Percentiles rank a stretch among this genome's conserved stretches.
Conservation (phyloP, 352 stramenopile species). For the Phytophthora melonis region DNA sequence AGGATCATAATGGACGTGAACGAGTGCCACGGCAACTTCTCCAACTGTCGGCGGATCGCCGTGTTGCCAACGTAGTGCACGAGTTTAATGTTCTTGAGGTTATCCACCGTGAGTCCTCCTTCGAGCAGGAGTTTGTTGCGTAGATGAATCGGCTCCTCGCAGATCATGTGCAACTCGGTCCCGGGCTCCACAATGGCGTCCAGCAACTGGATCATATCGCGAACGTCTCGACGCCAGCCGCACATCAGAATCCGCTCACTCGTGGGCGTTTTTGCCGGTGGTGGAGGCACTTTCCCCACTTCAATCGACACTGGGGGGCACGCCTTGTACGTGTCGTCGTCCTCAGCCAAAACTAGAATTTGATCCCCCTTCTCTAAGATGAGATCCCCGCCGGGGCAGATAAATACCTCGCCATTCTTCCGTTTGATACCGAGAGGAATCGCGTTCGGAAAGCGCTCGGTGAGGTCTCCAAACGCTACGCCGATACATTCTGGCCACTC, state of each 20-base stretch:
- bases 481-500: constrained; percentile 80
- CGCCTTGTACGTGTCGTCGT: constrained; percentile 86
- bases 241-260: constrained; percentile 82
- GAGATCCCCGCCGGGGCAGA: constrained; percentile 46
- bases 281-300: constrained; percentile 36
- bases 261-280: constrained; percentile 19
- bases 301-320: constrained; percentile 48
- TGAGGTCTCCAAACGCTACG: constrained; percentile 65
- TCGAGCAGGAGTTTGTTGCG: constrained; percentile 68
- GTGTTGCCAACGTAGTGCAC: constrained; percentile 79
- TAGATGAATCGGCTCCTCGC: constrained; percentile 65
- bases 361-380: constrained; percentile 59
- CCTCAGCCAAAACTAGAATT: constrained; percentile 83
- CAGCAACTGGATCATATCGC: constrained; percentile 84
- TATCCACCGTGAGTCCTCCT: constrained; percentile 58
- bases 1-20: constrained; percentile 89
- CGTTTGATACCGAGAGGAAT: constrained; percentile 80
- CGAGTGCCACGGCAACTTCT: constrained; percentile 54
- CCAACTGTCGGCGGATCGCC: constrained; percentile 71
- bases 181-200: constrained; percentile 63
- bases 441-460: constrained; percentile 80
- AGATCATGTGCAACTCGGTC: constrained; percentile 82
- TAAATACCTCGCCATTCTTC: constrained; percentile 56
- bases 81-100: constrained; percentile 64
- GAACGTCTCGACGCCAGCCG: constrained; percentile 86